Evolutionary conservation across 2,329 filamentous ascomycete species (phyloP), one percentile per base, ranked within the genome.

Genomic region (Cryphonectria naterciae): DNA sequence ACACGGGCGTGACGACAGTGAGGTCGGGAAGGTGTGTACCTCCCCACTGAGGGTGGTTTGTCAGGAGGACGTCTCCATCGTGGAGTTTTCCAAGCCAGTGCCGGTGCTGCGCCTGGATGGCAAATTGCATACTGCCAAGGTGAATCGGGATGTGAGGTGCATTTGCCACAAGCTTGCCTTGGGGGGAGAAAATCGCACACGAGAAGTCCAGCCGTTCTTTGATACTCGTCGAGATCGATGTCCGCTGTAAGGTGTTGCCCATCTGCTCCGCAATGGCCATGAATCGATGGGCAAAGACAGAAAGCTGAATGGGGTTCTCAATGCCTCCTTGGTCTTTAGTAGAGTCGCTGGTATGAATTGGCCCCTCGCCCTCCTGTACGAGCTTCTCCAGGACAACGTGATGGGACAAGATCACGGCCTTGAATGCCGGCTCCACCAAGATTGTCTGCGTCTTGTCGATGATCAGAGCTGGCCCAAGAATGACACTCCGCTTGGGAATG

Each of bases 191-290:
- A 25, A 84, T 76, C 13, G 82, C 82, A 41, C 82, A 84, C 0
- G 80, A 82, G 70, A 82, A 83, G 75, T 84, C 82, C 1, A 83
- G 76, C 4, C 82, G 78, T 69, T 83, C 82, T 68, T 81, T 82
- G 72, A 83, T 83, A 63, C 82, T 84, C 13, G 84, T 86, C 0
- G 84, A 87, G 13, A 88, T 85, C 0, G 83, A 83, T 0, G 86
- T 88, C 74, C 86, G 85, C 67, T 88, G 86, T 22, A 88, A 78
- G 0, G 86, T 87, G 6, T 84, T 84, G 46, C 86, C 86, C 86
- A 88, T 88, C 72, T 88, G 86, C 71, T 88, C 86, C 0, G 86
- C 86, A 28, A 88, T 87, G 3, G 85, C 84, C 86, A 88, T 88
- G 79, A 88, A 88, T 0, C 86, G 81, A 74, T 88, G 85, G 0